Conservation (phyloP, 2,329 filamentous ascomycete genomes). For the Diplodia sapinea region DNA sequence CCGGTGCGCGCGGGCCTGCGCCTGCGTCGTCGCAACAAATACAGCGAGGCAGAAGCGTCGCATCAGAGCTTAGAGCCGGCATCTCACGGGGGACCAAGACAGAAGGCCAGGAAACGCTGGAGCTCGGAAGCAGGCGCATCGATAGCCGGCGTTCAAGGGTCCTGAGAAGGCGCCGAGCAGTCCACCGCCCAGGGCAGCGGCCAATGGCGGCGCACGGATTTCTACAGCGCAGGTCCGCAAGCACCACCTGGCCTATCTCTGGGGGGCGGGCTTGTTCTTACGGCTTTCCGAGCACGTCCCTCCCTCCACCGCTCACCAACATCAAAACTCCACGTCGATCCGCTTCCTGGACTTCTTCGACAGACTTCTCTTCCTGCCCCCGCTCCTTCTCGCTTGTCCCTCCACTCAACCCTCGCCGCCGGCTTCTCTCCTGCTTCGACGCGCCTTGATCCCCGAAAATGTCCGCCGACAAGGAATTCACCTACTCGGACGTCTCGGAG, state of each 20-base stretch:
- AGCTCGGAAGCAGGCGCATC: background rate
- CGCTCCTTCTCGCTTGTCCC: background rate
- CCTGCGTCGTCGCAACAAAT: background rate
- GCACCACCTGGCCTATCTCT: conserved; percentile 30
- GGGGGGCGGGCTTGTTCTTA: background rate
- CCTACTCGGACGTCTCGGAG: conserved; percentile 50
- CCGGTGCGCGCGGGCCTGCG: background rate
- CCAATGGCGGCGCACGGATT: conserved; percentile 23
- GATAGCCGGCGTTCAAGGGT: conserved; percentile 6
- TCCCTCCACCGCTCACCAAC: conserved; percentile 26
- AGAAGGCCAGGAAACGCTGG: background rate
- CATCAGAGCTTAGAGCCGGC: background rate
- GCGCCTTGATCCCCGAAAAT: conserved; percentile 36
- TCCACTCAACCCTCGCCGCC: background rate
- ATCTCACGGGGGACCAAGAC: background rate
- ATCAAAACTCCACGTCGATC: conserved; percentile 30
- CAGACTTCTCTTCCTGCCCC: background rate
- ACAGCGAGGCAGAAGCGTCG: background rate
- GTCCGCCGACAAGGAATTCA: conserved; percentile 47
- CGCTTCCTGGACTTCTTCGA: conserved; percentile 4
- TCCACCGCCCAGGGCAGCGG: conserved; percentile 18
- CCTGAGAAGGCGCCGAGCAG: conserved; percentile 4
- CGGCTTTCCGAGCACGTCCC: conserved; percentile 26
- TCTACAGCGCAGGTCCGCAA: conserved; percentile 19
- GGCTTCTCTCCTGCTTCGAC: background rate